Percentiles rank a stretch among this genome's conserved stretches.
These are phyloP conservation scores for Ophiorrhiza pumila DNA, from an alignment of 257 asterid species.

Conservation along the genomic window DNA sequence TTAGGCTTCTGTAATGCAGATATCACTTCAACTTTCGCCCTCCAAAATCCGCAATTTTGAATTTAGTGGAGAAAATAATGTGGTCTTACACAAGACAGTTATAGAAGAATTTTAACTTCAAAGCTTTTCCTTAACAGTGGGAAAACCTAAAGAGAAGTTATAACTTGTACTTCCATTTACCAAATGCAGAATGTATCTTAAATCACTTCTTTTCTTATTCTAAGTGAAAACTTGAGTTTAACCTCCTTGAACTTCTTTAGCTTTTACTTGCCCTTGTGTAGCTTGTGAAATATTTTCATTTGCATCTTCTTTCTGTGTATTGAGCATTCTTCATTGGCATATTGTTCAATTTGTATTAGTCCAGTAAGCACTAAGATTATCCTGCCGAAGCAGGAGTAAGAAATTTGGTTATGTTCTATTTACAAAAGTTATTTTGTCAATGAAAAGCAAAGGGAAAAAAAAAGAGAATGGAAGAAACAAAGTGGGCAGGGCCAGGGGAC, in stretches of 20 bases:
- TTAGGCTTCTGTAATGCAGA: not conserved
- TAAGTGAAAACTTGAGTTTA: not conserved
- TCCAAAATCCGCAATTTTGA: not conserved
- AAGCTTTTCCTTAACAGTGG: not conserved
- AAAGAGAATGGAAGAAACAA: not conserved
- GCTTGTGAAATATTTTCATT: not conserved
- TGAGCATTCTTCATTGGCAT: not conserved
- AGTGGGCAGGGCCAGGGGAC: not conserved
- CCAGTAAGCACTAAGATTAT: not conserved
- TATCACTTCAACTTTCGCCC: not conserved
- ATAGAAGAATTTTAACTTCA: conserved; percentile 2
- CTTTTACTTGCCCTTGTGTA: too few species aligned
- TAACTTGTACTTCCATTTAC: not conserved
- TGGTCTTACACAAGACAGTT: not conserved
- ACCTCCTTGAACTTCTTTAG: not conserved
- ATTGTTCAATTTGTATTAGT: not conserved
- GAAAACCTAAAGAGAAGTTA: not conserved
- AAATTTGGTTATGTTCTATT: not conserved
- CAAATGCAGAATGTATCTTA: not conserved
- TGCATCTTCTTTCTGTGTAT: not conserved
- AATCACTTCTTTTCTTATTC: not conserved
- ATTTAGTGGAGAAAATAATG: not conserved
- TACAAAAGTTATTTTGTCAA: not conserved
- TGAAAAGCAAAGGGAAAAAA: not conserved
- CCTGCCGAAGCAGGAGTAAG: not conserved